Evolutionary conservation across 2,329 filamentous ascomycete species (phyloP).

Genomic region (Sporothrix curviconia): DNA sequence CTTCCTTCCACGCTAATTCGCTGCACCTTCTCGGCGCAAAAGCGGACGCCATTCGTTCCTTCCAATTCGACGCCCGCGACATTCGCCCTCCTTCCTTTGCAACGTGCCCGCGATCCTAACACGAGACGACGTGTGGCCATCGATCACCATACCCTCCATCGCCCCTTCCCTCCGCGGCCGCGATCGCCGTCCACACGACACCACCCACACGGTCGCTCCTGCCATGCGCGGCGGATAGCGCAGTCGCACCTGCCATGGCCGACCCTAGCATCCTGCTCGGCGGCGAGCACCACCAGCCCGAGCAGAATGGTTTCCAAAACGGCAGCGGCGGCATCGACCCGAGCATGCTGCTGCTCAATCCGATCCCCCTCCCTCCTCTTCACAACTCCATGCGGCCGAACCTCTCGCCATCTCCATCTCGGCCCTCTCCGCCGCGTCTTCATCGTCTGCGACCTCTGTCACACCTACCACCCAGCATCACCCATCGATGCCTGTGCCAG

Average conservation of each 20-base stretch:
- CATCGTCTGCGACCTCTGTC: constrained; percentile 7
- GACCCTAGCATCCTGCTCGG: constrained; percentile 19
- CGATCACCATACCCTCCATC: not conserved
- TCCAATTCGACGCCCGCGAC: not conserved
- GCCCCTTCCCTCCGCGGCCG: constrained; percentile 6
- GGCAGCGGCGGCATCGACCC: constrained; percentile 20
- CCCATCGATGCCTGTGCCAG: constrained; percentile 7
- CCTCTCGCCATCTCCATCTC: constrained; percentile 15
- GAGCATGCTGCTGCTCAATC: constrained; percentile 19
- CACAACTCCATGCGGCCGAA: constrained; percentile 10
- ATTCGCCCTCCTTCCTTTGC: not conserved
- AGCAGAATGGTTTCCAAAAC: constrained; percentile 20
- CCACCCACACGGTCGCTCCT: constrained; percentile 14
- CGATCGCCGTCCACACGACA: not conserved
- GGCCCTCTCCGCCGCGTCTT: not conserved
- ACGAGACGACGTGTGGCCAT: not conserved
- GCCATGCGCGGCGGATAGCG: constrained; percentile 23
- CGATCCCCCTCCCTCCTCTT: constrained; percentile 15
- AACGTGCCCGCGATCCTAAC: not conserved
- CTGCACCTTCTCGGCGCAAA: not conserved
- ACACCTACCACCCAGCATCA: constrained; percentile 5
- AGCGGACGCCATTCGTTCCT: not conserved
- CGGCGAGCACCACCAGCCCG: constrained; percentile 13
- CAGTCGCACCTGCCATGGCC: constrained; percentile 26
- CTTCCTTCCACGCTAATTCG: constrained; percentile 3